Evolutionary conservation across 805 yeast genomes (phyloP), one percentile per base, ranked within the genome.

Genomic region (Kazachstania kunashirensis): DNA sequence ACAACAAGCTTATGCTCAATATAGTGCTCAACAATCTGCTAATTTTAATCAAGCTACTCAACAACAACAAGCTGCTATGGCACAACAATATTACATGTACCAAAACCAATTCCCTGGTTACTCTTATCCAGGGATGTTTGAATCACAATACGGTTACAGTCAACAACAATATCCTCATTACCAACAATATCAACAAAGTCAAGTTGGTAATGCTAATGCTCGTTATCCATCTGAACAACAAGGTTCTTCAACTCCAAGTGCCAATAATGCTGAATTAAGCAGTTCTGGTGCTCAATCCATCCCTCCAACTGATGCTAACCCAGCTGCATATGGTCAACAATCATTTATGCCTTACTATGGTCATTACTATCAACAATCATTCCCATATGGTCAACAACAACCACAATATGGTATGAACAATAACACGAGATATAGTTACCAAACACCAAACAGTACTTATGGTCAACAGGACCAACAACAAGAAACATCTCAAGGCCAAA

Each of bases 31-130:
- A 16, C 38, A 40, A 14, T 6, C 9, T 20, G 28, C 28, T 13
- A 13, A 6, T 13, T 24, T 47, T 47, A 37, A 42, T 37, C 26
- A 53, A 35, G 31, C 21, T 24, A 32, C 29, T 15, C 29, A 35
- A 30, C 55, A 47, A 24, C 52, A 45, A 37, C 54, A 45, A 29
- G 54, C 46, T 33, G 55, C 43, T 26, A 38, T 40, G 18, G 46
- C 45, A 19, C 49, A 43, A 19, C 62, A 57, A 43, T 58, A 57
- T 38, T 58, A 56, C 40, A 54, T 55, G 61, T 57, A 58, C 37
- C 63, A 58, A 44, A 53, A 52, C 37, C 62, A 57, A 41, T 58
- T 54, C 45, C 62, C 62, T 32, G 63, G 62, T 29, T 58, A 55
- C 41, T 51, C 58, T 25, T 57, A 58, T 40, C 63, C 63, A 29